A percentile compares a stretch with the other conserved stretches of the same genome.
phyloP scores from a whole-genome alignment of 805 yeast genomes.

The Kodamaea restingae region DNA sequence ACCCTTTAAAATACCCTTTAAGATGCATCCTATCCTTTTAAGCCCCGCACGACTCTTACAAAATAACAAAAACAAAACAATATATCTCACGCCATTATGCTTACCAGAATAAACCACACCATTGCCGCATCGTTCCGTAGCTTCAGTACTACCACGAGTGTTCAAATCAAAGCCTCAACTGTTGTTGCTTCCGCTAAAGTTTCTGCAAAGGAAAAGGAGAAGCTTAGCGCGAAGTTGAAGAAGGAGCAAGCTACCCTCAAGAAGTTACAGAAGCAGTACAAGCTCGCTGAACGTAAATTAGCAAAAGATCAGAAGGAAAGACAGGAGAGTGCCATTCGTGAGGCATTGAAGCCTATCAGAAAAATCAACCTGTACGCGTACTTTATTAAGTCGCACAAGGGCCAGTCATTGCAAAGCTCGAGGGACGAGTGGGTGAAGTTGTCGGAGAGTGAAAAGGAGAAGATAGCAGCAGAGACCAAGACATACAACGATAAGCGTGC shows the following conservation, averaged over 20 bases:
- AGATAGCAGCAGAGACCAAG: slow-evolving; percentile 22
- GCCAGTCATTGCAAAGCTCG: slow-evolving; percentile 15
- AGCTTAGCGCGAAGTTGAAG: slow-evolving; percentile 16
- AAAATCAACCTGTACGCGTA: slow-evolving; percentile 21
- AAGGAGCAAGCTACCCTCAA: slow-evolving; percentile 14
- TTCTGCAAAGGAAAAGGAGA: slow-evolving; percentile 11
- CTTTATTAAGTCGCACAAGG: slow-evolving; percentile 21
- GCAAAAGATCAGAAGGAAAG: slow-evolving; percentile 17
- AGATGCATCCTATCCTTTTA: too few relatives aligned
- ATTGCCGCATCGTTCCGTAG: too few relatives aligned
- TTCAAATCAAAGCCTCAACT: not conserved
- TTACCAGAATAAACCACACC: too few relatives aligned
- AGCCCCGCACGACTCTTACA: not conserved
- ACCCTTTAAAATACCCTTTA: too few relatives aligned
- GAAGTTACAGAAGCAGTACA: slow-evolving; percentile 17
- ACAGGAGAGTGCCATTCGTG: slow-evolving; percentile 13
- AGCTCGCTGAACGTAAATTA: slow-evolving; percentile 15
- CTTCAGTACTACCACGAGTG: not conserved
- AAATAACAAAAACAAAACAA: too few relatives aligned
- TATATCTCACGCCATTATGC: too few relatives aligned
- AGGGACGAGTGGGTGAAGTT: slow-evolving; percentile 25
- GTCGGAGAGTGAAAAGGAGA: slow-evolving; percentile 26
- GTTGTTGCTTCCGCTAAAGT: slow-evolving; percentile 3
- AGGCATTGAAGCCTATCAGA: slow-evolving; percentile 24
- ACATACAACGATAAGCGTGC: slow-evolving; percentile 23